These are phyloP conservation scores for Yamadazyma atmosphaerica DNA, from an alignment of 1,139 yeast species.

Conservation along the genomic window DNA sequence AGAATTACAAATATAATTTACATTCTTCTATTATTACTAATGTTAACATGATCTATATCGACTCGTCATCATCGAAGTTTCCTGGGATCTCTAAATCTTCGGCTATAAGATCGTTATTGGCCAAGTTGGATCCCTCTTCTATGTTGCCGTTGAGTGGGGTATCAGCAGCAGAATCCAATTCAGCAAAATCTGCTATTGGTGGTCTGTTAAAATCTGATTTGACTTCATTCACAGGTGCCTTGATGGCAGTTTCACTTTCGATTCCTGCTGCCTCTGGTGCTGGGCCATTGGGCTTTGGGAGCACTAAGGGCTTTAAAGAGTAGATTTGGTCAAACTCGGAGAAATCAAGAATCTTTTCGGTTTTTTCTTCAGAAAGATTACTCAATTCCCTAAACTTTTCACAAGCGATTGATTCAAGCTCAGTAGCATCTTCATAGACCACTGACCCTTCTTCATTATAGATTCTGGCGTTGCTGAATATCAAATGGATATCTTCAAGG, in stretches of 20 bases:
- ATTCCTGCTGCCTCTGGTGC: not conserved
- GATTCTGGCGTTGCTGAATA: conserved; percentile 81
- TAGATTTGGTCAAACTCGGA: conserved; percentile 49
- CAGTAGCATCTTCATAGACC: conserved; percentile 75
- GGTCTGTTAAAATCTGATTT: not conserved
- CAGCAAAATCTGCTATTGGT: not conserved
- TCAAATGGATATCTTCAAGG: conserved; percentile 68
- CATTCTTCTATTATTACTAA: too few relatives aligned
- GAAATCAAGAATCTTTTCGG: conserved; percentile 42
- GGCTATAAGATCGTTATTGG: not conserved
- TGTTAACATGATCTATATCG: too few relatives aligned
- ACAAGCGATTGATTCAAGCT: conserved; percentile 53
- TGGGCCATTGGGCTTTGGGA: not conserved
- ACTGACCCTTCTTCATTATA: conserved; percentile 89
- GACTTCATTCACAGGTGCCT: not conserved
- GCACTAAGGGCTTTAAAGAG: conserved; percentile 38
- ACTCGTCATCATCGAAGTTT: conserved; percentile 1
- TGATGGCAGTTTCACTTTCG: not conserved
- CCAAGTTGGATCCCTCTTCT: not conserved
- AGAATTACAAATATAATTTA: too few relatives aligned
- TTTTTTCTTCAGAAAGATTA: conserved; percentile 24
- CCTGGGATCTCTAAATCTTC: conserved; percentile 2
- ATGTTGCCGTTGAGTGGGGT: not conserved
- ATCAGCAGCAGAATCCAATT: not conserved
- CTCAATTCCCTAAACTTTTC: conserved; percentile 32